phyloP scores from a whole-genome alignment of 805 yeast genomes.

The Hanseniaspora occidentalis region DNA sequence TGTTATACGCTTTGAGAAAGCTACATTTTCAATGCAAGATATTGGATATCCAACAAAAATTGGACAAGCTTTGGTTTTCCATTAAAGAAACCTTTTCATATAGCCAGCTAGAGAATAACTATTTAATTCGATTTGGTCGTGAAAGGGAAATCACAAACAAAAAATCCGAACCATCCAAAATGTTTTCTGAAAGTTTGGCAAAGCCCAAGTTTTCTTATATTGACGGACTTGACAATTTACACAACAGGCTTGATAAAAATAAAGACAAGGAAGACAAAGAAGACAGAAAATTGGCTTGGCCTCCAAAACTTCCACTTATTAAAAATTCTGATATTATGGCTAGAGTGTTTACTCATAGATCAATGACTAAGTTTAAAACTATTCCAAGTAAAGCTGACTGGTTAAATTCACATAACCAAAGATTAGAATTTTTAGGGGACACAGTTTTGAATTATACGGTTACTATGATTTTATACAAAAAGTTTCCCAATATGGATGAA shows the following conservation, averaged over 20 bases:
- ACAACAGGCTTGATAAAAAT: no score
- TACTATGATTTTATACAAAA: slow-evolving; percentile 50
- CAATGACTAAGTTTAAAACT: slow-evolving; percentile 47
- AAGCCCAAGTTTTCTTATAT: no score
- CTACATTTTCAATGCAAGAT: no score
- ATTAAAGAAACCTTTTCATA: no score
- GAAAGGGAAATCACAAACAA: neutral
- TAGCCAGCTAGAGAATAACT: no score
- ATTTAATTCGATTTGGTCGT: no score
- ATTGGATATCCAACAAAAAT: no score
- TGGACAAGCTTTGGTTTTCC: no score
- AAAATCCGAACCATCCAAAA: neutral
- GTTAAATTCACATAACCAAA: slow-evolving; percentile 61
- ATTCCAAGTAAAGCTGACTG: slow-evolving; percentile 45
- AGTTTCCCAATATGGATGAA: slow-evolving; percentile 62
- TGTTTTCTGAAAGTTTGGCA: no score
- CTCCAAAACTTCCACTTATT: slow-evolving; percentile 65
- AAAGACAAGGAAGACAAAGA: slow-evolving; percentile 1
- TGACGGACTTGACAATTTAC: no score
- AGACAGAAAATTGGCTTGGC: slow-evolving; percentile 23
- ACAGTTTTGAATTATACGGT: slow-evolving; percentile 65
- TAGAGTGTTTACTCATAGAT: slow-evolving; percentile 73
- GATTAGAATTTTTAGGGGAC: slow-evolving; percentile 86
- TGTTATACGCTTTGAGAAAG: no score
- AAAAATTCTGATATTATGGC: slow-evolving; percentile 43